These are phyloP conservation scores for Metschnikowia lachancei DNA, from an alignment of 805 yeast species.

Conservation along the genomic window DNA sequence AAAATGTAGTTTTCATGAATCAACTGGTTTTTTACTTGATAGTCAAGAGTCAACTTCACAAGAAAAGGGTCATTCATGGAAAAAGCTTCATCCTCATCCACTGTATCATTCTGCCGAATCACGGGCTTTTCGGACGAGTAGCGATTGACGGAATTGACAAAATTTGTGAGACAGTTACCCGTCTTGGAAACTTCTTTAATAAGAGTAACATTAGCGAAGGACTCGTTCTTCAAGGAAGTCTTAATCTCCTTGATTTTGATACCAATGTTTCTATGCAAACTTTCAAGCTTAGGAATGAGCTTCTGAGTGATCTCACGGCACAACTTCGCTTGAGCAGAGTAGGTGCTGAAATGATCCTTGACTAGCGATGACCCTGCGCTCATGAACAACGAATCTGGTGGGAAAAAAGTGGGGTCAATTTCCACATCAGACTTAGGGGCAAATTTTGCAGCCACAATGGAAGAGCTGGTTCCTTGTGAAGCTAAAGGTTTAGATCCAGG, in stretches of 20 bases:
- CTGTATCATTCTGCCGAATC: conserved; percentile 23
- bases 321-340: conserved; percentile 27
- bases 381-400: conserved; percentile 25
- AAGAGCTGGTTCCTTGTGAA: conserved; percentile 3
- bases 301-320: conserved; percentile 32
- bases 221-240: conserved; percentile 39
- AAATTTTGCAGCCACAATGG: conserved; percentile 17
- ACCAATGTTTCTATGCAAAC: conserved; percentile 33
- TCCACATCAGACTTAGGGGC: conserved; percentile 22
- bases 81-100: conserved; percentile 26
- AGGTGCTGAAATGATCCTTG: conserved; percentile 33
- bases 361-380: conserved; percentile 34
- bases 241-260: conserved; percentile 42
- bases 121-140: conserved; percentile 36
- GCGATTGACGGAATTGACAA: conserved; percentile 32
- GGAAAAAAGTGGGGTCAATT: conserved; percentile 25
- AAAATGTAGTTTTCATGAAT: conserved; percentile 41
- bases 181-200: conserved; percentile 54
- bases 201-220: conserved; percentile 37
- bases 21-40: conserved; percentile 41
- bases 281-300: conserved; percentile 38
- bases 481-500: neutral
- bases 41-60: conserved; percentile 38
- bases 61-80: conserved; percentile 42
- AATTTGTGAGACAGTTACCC: conserved; percentile 46